Evolutionary conservation across 2,329 filamentous ascomycete species (phyloP), one percentile per base, ranked within the genome.

Genomic region (Colletotrichum sp.): DNA sequence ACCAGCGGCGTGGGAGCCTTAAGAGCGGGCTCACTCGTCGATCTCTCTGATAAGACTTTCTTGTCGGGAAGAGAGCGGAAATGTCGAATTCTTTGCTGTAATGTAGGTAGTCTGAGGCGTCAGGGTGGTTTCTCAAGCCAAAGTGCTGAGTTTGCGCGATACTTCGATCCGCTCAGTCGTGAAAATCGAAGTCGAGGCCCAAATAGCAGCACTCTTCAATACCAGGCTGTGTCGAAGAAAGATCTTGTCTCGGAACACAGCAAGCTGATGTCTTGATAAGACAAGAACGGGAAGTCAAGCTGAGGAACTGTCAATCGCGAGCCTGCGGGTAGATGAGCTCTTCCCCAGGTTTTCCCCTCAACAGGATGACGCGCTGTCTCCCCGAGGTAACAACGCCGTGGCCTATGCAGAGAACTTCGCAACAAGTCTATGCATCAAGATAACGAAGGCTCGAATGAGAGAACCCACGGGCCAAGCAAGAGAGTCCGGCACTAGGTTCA

Each of bases 31-130:
- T 76, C 24, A 32, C 48, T 52, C 32, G 71, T 75, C 71, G 74
- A 76, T 76, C 74, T 76, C 39, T 59, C 72, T 67, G 71, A 76
- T 71, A 76, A 75, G 60, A 59, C 16, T 61, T 5, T 52, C 7
- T 36, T 55, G 48, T 5, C 60, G 32, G 74, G 71, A 60, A 39
- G 65, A 71, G 16, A 21, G 21, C 67, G 74, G 66, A 71, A 75
- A 76, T 75, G 74, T 71, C 66, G 59, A 66, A 76, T 67, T 75
- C 39, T 12, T 67, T 75, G 18, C 43, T 76, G 60, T 61, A 65
- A 48, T 9, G 48, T 52, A 59, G 30, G 70, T 48, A 26, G 32
- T 61, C 28, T 34, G 57, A 61, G 59, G 36, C 64, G 59, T 48
- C 15, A 13, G 59, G 64, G 9, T 16, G 18, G 21, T 74, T 65